Evolutionary conservation across 192 early-diverging fungal genomes (phyloP), one percentile per base, ranked within the genome.

Genomic region (Thamnidium elegans): DNA sequence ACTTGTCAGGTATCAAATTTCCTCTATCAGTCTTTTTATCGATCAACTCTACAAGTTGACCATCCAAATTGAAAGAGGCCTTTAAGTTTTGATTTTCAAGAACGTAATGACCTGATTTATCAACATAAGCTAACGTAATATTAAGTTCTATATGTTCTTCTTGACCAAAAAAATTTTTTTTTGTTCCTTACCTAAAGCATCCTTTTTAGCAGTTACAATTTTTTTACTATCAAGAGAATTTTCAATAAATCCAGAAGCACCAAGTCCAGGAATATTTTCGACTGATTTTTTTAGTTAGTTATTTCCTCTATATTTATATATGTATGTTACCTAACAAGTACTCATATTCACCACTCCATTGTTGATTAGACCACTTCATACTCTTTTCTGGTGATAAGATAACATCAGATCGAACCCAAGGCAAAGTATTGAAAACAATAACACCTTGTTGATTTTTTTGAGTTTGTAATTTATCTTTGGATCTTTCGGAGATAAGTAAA

Each of bases 21-120:
- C 85, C 80, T 55, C 79, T 77, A 63, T 46, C 36, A 3, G 58
- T 42, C 34, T 26, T 15, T 51, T 63, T 63, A 73, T 96, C 90
- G 44, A 81, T 66, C 9, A 94, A 68, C 63, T 87, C 83, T 15
- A 81, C 66, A 4, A 99, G 70, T 15, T 86, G 87, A 2, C 95
- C 95, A 34, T 83, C 65, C n/a, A 59, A 17, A 62, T 91, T 84
- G 56, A 99, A 88, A 19, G 55, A 82, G 3, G 86, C 89, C 19
- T 69, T 64, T 6, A 99, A 67, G 55, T 77, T 86, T 32, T 75
- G 62, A 72, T 98, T 99, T 55, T 89, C 86, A 55, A 99, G 68
- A 5, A 89, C 75, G 50, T 83, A 81, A 1, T 66, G 58, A 23
- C 78, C 76, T 53, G 43, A 39, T n/a, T 48, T 46, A 23, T 14